Percentiles rank a stretch among this genome's conserved stretches.
phyloP scores from a whole-genome alignment of 768 basidiomycete genomes.

The Artomyces pyxidatus region DNA sequence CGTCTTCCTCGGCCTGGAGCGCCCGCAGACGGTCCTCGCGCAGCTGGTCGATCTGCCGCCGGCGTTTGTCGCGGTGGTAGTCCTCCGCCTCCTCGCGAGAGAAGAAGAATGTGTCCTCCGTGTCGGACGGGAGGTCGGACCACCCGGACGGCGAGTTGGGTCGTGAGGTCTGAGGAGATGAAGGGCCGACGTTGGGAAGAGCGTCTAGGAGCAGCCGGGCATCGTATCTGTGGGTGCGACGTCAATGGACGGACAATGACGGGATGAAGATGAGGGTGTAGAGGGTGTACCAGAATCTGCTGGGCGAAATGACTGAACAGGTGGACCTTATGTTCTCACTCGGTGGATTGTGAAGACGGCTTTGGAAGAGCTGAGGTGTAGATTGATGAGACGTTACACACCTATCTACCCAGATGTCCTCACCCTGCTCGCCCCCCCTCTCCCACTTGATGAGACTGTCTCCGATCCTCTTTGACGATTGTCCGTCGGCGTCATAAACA shows the following conservation, averaged over 20 bases:
- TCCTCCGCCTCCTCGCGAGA: slow-evolving; percentile 58
- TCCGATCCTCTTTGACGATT: slow-evolving; percentile 16
- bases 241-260: background rate
- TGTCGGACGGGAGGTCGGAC: slow-evolving; percentile 80
- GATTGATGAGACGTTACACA: slow-evolving; percentile 49
- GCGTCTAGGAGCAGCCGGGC: slow-evolving; percentile 65
- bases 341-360: too few species aligned
- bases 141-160: slow-evolving; percentile 54
- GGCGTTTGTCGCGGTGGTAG: slow-evolving; percentile 59
- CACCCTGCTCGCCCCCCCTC: background rate
- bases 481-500: slow-evolving; percentile 12
- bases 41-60: slow-evolving; percentile 47
- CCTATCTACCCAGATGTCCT: slow-evolving; percentile 72
- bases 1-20: slow-evolving; percentile 30
- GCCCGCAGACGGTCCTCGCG: slow-evolving; percentile 63
- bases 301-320: too few species aligned
- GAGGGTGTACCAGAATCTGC: too few species aligned
- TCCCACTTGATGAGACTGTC: slow-evolving; percentile 26
- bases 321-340: too few species aligned
- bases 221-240: slow-evolving; percentile 55
- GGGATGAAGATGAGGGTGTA: slow-evolving; percentile 12
- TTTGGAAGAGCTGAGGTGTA: too few species aligned
- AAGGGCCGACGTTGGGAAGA: slow-evolving; percentile 20
- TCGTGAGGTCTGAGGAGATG: slow-evolving; percentile 13
- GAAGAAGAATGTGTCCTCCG: slow-evolving; percentile 82